phyloP scores from a whole-genome alignment of 2,329 filamentous ascomycete genomes.

The Diaporthe citri region DNA sequence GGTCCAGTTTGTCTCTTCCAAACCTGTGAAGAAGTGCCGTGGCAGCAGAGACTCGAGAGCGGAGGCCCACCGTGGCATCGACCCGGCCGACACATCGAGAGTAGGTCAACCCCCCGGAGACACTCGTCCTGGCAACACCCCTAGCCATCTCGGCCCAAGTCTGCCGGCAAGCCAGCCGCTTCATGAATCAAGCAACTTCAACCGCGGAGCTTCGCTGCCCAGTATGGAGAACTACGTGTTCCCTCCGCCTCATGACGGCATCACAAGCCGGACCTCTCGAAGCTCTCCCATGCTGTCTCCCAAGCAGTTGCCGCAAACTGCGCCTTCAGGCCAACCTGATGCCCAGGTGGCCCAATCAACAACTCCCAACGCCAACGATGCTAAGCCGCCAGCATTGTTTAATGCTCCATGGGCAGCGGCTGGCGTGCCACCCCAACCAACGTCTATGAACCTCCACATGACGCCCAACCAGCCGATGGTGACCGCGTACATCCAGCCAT shows the following conservation, averaged over 20 bases:
- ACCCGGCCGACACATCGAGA: not conserved
- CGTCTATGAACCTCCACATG: not conserved
- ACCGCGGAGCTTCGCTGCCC: constrained; percentile 31
- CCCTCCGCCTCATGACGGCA: constrained; percentile 23
- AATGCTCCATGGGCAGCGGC: constrained; percentile 30
- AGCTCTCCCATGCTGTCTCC: constrained; percentile 41
- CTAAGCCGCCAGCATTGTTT: not conserved
- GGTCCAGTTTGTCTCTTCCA: constrained; percentile 42
- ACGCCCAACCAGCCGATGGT: not conserved
- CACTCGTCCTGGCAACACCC: not conserved
- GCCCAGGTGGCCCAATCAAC: not conserved
- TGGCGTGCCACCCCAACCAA: constrained; percentile 28
- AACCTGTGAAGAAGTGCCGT: constrained; percentile 40
- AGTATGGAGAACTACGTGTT: constrained; percentile 41
- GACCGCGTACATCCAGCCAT: constrained; percentile 2
- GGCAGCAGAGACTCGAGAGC: constrained; percentile 27
- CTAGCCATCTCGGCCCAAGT: not conserved
- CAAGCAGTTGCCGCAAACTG: constrained; percentile 37
- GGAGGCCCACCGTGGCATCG: not conserved
- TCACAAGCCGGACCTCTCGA: constrained; percentile 24
- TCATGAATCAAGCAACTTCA: not conserved
- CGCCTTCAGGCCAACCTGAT: not conserved
- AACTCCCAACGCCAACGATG: not conserved
- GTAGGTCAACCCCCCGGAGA: not conserved
- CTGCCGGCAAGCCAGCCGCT: constrained; percentile 1